Evolutionary conservation across 1,284 basidiomycete species (phyloP).

Genomic region (Rugosomyces carneus): DNA sequence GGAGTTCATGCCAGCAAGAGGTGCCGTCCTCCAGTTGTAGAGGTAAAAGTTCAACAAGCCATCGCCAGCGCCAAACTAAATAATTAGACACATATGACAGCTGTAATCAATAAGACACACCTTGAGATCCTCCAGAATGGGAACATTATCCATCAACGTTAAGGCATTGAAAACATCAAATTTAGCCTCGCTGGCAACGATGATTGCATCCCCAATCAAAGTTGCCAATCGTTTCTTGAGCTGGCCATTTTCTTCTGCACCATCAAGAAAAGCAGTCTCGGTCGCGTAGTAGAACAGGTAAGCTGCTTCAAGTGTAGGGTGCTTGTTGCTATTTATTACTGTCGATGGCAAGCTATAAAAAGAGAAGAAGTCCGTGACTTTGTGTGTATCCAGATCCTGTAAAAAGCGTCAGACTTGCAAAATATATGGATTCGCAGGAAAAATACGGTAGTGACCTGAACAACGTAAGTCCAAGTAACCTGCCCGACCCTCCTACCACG

Average conservation of each 20-base stretch:
- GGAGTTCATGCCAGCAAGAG: conserved; percentile 61
- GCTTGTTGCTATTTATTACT: conserved; percentile 62
- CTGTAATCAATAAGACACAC: conserved; percentile 34
- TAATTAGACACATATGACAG: conserved; percentile 8
- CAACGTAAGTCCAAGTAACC: conserved; percentile 95
- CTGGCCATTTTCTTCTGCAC: conserved; percentile 50
- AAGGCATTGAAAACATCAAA: conserved; percentile 98
- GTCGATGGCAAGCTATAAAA: conserved; percentile 97
- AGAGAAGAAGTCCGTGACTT: conserved; percentile 93
- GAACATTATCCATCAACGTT: conserved; percentile 90
- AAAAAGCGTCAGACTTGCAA: not conserved
- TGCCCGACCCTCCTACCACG: conserved; percentile 60
- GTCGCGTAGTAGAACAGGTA: conserved; percentile 93
- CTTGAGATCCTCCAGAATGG: conserved; percentile 79
- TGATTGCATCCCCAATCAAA: conserved; percentile 74
- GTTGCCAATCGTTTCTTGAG: conserved; percentile 70
- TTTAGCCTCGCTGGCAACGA: conserved; percentile 74
- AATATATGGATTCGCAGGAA: not conserved
- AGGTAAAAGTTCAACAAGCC: conserved; percentile 89
- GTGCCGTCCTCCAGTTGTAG: conserved; percentile 88
- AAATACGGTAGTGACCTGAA: conserved; percentile 64
- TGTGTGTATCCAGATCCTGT: conserved; percentile 75
- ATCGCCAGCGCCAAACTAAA: conserved; percentile 85
- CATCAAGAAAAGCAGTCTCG: conserved; percentile 53
- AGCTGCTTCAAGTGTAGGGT: conserved; percentile 75